Percentiles rank a stretch among this genome's conserved stretches.
phyloP scores from a whole-genome alignment of 2,329 filamentous ascomycete genomes.

The Tolypocladium paradoxum region DNA sequence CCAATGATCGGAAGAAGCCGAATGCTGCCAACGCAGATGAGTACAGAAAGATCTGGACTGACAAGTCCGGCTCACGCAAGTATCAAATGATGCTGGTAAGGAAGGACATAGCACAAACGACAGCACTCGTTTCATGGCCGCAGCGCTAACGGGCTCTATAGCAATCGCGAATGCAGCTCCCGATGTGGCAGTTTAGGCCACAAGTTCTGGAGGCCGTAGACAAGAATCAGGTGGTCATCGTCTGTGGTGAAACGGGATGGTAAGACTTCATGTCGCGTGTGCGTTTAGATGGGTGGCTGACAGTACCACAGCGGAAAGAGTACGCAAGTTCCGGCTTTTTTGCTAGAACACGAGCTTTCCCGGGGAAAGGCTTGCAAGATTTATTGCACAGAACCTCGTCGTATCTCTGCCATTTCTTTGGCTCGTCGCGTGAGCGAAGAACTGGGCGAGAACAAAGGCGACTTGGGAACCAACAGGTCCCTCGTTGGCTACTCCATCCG shows the following conservation, averaged over 20 bases:
- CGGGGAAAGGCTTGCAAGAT: slow-evolving; percentile 78
- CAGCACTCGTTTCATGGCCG: not conserved
- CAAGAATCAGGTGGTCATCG: slow-evolving; percentile 74
- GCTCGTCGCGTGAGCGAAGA: slow-evolving; percentile 91
- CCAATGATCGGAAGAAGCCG: slow-evolving; percentile 31
- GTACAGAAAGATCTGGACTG: slow-evolving; percentile 47
- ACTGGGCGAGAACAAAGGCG: slow-evolving; percentile 71
- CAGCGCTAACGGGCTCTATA: slow-evolving; percentile 9
- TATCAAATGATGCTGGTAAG: slow-evolving; percentile 71
- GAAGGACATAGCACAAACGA: slow-evolving; percentile 14
- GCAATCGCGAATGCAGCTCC: slow-evolving; percentile 64
- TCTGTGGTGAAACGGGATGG: slow-evolving; percentile 94
- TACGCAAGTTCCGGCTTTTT: slow-evolving; percentile 90
- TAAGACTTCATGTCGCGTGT: slow-evolving; percentile 17
- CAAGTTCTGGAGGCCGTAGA: slow-evolving; percentile 70
- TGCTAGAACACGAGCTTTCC: slow-evolving; percentile 79
- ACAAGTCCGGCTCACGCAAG: slow-evolving; percentile 43
- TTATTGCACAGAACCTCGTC: slow-evolving; percentile 87
- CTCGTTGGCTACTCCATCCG: slow-evolving; percentile 92
- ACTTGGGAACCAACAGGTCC: slow-evolving; percentile 72
- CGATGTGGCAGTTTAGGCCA: slow-evolving; percentile 78
- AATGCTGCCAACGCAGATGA: slow-evolving; percentile 31
- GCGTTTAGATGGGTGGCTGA: slow-evolving; percentile 9
- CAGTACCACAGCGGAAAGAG: slow-evolving; percentile 62
- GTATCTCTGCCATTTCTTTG: slow-evolving; percentile 92